Percentiles rank a stretch among this genome's conserved stretches.
phyloP scores from a whole-genome alignment of 2,329 filamentous ascomycete species.

The Pezicula neosporulosa region DNA sequence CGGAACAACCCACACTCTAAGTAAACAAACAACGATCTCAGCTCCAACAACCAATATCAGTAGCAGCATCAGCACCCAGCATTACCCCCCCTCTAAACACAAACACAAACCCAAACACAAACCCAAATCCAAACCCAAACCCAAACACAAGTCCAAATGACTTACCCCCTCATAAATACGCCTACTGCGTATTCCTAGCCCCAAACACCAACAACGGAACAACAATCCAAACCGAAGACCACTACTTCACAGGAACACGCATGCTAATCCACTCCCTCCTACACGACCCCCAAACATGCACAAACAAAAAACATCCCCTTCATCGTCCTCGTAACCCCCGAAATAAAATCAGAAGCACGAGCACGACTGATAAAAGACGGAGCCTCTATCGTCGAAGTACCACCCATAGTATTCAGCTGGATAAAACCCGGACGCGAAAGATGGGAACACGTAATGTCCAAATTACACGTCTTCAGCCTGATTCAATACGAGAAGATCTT shows the following conservation, averaged over 20 bases:
- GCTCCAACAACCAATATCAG: no score
- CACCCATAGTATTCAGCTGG: slow-evolving; percentile 25
- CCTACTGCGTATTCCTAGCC: neutral
- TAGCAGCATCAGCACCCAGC: no score
- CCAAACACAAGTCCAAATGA: no score
- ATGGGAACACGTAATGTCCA: slow-evolving; percentile 27
- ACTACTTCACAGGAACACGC: slow-evolving; percentile 31
- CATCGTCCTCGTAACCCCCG: slow-evolving; percentile 28
- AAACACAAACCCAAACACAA: no score
- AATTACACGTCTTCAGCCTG: slow-evolving; percentile 31
- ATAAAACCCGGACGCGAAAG: slow-evolving; percentile 23
- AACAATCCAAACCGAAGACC: slow-evolving; percentile 17
- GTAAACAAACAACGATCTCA: no score
- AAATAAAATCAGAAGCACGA: slow-evolving; percentile 21
- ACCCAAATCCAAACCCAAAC: no score
- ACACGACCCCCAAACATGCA: slow-evolving; percentile 26
- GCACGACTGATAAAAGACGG: slow-evolving; percentile 29
- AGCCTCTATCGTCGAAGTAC: slow-evolving; percentile 29
- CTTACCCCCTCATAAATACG: neutral
- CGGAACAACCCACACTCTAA: no score
- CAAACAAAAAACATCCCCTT: slow-evolving; percentile 28
- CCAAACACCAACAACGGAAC: neutral
- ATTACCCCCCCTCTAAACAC: no score
- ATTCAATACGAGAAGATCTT: slow-evolving; percentile 31
- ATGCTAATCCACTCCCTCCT: slow-evolving; percentile 33